Evolutionary conservation across 2,329 filamentous ascomycete species (phyloP).

Genomic region (Ilyonectria destructans): DNA sequence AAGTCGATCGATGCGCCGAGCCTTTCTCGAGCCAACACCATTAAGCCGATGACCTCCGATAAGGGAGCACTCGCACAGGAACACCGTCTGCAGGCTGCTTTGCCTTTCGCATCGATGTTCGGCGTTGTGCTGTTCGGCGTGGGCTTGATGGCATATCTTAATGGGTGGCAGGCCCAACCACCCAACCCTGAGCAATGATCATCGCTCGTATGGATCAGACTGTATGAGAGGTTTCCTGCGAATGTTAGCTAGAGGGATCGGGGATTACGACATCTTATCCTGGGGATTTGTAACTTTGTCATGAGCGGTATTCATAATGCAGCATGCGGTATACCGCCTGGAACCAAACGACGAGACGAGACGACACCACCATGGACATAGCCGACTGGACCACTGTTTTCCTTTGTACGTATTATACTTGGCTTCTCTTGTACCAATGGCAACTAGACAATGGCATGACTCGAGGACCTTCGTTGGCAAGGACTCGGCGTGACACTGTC

Average conservation of each 20-base stretch:
- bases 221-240: constrained; percentile 38
- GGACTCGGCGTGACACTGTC: constrained; percentile 38
- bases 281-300: constrained; percentile 46
- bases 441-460: constrained; percentile 37
- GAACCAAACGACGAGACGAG: constrained; percentile 52
- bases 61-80: constrained; percentile 61
- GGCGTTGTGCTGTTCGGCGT: constrained; percentile 87
- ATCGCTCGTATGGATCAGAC: constrained; percentile 31
- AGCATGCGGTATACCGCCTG: constrained; percentile 50
- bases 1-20: constrained; percentile 59
- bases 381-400: constrained; percentile 45
- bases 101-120: constrained; percentile 87
- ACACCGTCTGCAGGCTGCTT: constrained; percentile 65
- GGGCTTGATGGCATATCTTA: constrained; percentile 89
- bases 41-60: constrained; percentile 61
- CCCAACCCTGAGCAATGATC: constrained; percentile 54
- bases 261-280: constrained; percentile 45
- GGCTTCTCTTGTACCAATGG: constrained; percentile 48
- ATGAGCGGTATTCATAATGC: constrained; percentile 52
- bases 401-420: constrained; percentile 52
- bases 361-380: constrained; percentile 54
- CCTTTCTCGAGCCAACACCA: constrained; percentile 66
- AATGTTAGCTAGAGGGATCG: constrained; percentile 33
- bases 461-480: constrained; percentile 25
- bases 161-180: constrained; percentile 78